Conservation (phyloP, 2,329 filamentous ascomycete species). For the Corinectria fuckeliana region DNA sequence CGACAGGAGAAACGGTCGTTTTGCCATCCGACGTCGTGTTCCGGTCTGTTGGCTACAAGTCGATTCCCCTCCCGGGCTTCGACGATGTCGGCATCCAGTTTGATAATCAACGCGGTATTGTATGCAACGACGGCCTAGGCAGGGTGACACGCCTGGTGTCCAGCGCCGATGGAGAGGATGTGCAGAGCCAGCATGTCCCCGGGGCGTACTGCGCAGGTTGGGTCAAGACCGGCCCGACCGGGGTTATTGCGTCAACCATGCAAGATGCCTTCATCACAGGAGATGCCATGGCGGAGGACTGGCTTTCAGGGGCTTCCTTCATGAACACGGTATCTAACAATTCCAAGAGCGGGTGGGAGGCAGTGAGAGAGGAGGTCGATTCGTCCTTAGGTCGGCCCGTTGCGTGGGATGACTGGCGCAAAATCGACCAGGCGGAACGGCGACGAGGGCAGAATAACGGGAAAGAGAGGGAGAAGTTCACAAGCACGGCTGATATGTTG, state of each 20-base stretch:
- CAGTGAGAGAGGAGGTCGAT: constrained; percentile 65
- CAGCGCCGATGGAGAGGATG: constrained; percentile 36
- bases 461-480: constrained; percentile 80
- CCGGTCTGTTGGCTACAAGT: constrained; percentile 94
- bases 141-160: constrained; percentile 61
- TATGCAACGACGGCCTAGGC: constrained; percentile 82
- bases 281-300: constrained; percentile 83
- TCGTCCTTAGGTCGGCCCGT: constrained; percentile 67
- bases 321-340: constrained; percentile 33
- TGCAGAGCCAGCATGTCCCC: constrained; percentile 54
- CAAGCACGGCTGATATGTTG: constrained; percentile 63
- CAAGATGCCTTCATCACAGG: constrained; percentile 90
- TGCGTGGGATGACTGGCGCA: constrained; percentile 83
- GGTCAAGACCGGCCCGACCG: constrained; percentile 94
- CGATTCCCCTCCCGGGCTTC: constrained; percentile 77
- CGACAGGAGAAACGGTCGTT: constrained; percentile 56
- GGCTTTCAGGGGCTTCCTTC: constrained; percentile 57
- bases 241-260: constrained; percentile 96
- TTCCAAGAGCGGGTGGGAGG: constrained; percentile 72
- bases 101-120: constrained; percentile 73
- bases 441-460: constrained; percentile 69
- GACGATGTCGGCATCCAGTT: constrained; percentile 78
- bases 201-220: constrained; percentile 94
- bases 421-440: constrained; percentile 81
- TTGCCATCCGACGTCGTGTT: constrained; percentile 79